Evolutionary conservation across 1,284 basidiomycete genomes (phyloP).

Genomic region (Trichosporon asahii): DNA sequence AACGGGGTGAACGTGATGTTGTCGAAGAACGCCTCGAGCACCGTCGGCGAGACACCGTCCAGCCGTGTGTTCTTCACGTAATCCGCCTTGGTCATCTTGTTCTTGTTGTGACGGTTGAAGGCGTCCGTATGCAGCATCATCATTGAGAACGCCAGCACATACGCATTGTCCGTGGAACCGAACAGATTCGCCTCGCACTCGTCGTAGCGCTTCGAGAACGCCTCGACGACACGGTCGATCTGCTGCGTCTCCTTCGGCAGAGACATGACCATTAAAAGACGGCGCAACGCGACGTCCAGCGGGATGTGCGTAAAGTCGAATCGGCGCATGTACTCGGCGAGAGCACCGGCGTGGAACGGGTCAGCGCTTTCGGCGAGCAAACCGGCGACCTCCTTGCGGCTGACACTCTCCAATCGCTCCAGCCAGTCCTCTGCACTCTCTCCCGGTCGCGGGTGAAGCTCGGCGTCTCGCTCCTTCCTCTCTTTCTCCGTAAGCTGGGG

Average conservation of each 20-base stretch:
- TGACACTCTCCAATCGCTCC: slow-evolving; percentile 61
- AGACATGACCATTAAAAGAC: slow-evolving; percentile 84
- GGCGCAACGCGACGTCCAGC: slow-evolving; percentile 86
- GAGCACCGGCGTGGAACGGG: slow-evolving; percentile 66
- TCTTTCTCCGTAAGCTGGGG: slow-evolving; percentile 2
- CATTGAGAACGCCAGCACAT: slow-evolving; percentile 93
- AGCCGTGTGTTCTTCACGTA: slow-evolving; percentile 87
- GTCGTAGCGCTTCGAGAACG: slow-evolving; percentile 81
- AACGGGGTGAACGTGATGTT: slow-evolving; percentile 94
- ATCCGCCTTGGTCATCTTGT: slow-evolving; percentile 93
- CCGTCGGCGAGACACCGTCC: slow-evolving; percentile 76
- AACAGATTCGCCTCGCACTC: slow-evolving; percentile 82
- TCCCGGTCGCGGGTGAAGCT: background rate
- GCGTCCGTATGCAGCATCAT: slow-evolving; percentile 99
- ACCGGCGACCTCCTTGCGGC: slow-evolving; percentile 70
- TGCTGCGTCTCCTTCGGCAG: slow-evolving; percentile 96
- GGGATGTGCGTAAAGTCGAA: slow-evolving; percentile 78
- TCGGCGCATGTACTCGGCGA: slow-evolving; percentile 67
- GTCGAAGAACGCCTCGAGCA: slow-evolving; percentile 92
- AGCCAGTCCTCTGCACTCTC: slow-evolving; percentile 61
- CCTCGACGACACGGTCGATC: slow-evolving; percentile 95
- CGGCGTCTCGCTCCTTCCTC: background rate
- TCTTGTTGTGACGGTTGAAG: slow-evolving; percentile 96
- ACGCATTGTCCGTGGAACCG: slow-evolving; percentile 80
- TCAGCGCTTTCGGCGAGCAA: slow-evolving; percentile 79